Evolutionary conservation across 441 rosid genomes (phyloP).

Genomic region (Croton setiger): DNA sequence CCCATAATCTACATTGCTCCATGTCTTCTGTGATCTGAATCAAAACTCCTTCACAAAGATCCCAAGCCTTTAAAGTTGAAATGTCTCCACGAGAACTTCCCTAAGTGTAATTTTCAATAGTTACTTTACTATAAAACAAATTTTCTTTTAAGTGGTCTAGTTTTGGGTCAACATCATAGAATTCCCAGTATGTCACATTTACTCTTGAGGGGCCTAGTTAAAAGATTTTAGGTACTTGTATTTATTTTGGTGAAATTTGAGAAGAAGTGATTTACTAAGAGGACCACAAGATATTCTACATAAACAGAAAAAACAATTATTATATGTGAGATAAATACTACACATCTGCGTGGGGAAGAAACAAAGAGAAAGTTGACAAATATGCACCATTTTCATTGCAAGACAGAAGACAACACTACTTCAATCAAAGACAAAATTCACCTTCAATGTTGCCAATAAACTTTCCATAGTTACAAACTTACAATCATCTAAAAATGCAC

Average conservation of each 20-base stretch:
- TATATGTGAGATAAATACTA: neutral
- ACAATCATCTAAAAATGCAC: neutral
- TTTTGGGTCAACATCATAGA: constrained; percentile 6
- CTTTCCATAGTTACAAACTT: neutral
- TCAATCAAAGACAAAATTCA: neutral
- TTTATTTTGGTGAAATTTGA: constrained; percentile 7
- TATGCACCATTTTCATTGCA: neutral
- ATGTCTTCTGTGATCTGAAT: too few relatives aligned
- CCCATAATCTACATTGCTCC: too few relatives aligned
- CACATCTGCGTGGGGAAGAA: constrained; percentile 4
- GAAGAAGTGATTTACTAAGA: neutral
- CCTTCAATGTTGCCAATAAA: neutral
- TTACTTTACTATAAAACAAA: neutral
- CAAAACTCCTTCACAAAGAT: neutral
- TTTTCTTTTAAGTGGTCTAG: constrained; percentile 21
- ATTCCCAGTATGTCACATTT: constrained; percentile 15
- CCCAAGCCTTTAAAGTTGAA: neutral
- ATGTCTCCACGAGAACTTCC: neutral
- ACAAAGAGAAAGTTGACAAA: constrained; percentile 13
- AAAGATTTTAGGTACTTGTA: neutral
- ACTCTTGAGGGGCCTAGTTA: constrained; percentile 18
- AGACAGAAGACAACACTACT: constrained; percentile 9
- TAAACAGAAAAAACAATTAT: neutral
- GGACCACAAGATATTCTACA: constrained; percentile 11
- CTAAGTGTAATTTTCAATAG: neutral